Conservation (phyloP, 495 filamentous ascomycete species). For the Saxophila tyrrhenica region DNA sequence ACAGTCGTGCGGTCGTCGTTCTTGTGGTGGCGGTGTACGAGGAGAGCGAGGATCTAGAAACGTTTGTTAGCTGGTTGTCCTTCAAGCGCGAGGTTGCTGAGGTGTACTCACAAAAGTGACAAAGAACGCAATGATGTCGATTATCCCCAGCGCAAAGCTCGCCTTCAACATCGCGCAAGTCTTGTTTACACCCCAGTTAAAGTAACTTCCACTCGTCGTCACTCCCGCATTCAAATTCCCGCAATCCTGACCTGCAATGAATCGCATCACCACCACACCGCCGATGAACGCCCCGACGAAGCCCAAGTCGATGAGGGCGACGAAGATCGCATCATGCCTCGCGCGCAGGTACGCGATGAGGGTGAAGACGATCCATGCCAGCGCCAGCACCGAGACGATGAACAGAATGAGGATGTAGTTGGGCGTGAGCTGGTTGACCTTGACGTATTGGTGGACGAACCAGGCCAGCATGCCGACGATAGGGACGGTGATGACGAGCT, state of each 20-base stretch:
- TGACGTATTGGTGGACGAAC: slow-evolving; percentile 66
- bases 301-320: slow-evolving; percentile 62
- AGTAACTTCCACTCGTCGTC: slow-evolving; percentile 29
- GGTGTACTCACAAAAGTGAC: slow-evolving; percentile 42
- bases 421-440: slow-evolving; percentile 62
- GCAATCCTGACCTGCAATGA: slow-evolving; percentile 58
- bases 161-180: slow-evolving; percentile 83
- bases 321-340: slow-evolving; percentile 59
- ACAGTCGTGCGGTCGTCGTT: slow-evolving; percentile 26
- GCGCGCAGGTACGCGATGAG: slow-evolving; percentile 69
- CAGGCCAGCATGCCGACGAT: slow-evolving; percentile 81
- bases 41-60: slow-evolving; percentile 30
- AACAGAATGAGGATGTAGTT: slow-evolving; percentile 77
- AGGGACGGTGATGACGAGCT: slow-evolving; percentile 79
- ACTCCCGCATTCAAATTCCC: slow-evolving; percentile 36
- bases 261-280: slow-evolving; percentile 61
- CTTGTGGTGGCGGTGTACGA: slow-evolving; percentile 28
- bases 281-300: slow-evolving; percentile 81
- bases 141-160: slow-evolving; percentile 73
- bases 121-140: slow-evolving; percentile 75
- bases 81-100: no score
- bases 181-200: slow-evolving; percentile 53
- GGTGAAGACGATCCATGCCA: slow-evolving; percentile 71
- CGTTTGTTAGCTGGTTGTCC: no score
- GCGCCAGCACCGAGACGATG: slow-evolving; percentile 71